phyloP scores from a whole-genome alignment of 441 rosid species.

The Gossypium gossypioides region DNA sequence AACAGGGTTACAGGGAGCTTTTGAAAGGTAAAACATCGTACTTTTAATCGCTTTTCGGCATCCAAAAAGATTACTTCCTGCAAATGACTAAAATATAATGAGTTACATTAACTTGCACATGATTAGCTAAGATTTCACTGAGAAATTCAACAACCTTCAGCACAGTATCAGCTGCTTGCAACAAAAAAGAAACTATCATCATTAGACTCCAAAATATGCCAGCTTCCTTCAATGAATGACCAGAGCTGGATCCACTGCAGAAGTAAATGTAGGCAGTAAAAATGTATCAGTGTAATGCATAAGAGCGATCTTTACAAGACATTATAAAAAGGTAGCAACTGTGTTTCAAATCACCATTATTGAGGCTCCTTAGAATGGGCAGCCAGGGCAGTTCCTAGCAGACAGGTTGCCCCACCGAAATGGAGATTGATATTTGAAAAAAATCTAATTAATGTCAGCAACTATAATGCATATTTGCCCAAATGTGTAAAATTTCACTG shows the following conservation, averaged over 20 bases:
- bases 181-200: constrained; percentile 72
- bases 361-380: background rate
- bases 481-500: background rate
- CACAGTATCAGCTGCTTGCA: constrained; percentile 88
- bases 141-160: constrained; percentile 53
- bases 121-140: background rate
- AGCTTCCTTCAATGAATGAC: constrained; percentile 60
- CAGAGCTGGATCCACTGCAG: constrained; percentile 65
- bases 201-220: constrained; percentile 82
- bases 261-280: constrained; percentile 16
- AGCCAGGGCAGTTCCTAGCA: background rate
- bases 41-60: constrained; percentile 46
- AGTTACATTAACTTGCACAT: constrained; percentile 7
- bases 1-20: background rate
- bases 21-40: constrained; percentile 18
- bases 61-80: constrained; percentile 74
- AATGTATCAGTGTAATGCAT: constrained; percentile 3
- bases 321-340: background rate
- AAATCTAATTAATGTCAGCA: background rate
- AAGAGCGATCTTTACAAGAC: background rate
- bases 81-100: constrained; percentile 21
- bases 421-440: background rate
- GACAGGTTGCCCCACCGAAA: background rate
- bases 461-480: background rate
- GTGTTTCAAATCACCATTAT: background rate